Evolutionary conservation across 2,329 filamentous ascomycete species (phyloP).

Genomic region (Penicillium sp.): DNA sequence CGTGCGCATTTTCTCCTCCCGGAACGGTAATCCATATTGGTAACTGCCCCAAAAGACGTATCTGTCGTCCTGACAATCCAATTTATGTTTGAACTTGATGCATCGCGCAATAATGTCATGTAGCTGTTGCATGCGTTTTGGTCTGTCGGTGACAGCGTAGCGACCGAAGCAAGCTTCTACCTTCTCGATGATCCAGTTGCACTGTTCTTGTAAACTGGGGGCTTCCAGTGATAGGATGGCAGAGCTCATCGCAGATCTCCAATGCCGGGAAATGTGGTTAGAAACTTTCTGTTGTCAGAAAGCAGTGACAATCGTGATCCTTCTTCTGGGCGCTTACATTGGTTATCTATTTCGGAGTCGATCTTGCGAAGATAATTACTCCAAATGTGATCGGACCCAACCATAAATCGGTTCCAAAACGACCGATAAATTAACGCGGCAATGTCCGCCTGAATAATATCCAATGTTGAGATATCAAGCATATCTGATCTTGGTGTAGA

Average conservation of each 20-base stretch:
- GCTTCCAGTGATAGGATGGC: not conserved
- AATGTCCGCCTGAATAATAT: not conserved
- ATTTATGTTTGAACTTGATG: conserved; percentile 16
- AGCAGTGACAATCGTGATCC: not conserved
- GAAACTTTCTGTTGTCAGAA: conserved; percentile 8
- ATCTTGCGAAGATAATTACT: not conserved
- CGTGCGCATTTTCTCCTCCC: conserved; percentile 7
- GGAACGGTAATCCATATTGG: not conserved
- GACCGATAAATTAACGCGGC: not conserved
- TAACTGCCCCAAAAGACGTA: conserved; percentile 16
- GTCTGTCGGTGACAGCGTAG: not conserved
- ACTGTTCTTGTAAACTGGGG: not conserved
- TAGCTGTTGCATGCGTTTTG: conserved; percentile 1
- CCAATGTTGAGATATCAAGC: not conserved
- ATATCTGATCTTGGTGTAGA: not conserved
- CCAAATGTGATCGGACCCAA: not conserved
- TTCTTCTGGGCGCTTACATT: conserved; percentile 7
- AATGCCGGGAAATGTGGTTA: conserved; percentile 11
- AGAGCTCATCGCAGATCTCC: conserved; percentile 22
- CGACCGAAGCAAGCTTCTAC: not conserved
- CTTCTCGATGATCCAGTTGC: not conserved
- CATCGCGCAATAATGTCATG: conserved; percentile 10
- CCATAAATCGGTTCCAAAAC: conserved; percentile 8
- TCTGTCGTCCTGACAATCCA: conserved; percentile 19
- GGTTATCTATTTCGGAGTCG: conserved; percentile 4